Conservation (phyloP, 768 basidiomycete genomes). For the Panellus pusillus region DNA sequence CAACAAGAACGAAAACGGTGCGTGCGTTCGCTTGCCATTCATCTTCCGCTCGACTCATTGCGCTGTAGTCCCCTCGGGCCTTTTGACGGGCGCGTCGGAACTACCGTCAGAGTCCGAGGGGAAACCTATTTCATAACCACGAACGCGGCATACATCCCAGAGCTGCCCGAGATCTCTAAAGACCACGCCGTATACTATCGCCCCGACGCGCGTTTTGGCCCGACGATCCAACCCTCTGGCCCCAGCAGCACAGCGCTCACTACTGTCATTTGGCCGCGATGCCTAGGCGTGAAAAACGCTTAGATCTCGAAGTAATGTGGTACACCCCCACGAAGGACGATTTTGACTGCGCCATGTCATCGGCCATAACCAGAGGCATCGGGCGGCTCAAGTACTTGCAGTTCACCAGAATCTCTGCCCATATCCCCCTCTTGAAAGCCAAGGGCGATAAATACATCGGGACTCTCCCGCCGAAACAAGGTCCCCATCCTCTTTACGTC, state of each 20-base stretch:
- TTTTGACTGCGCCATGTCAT: background rate
- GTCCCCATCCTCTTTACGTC: background rate
- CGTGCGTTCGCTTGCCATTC: no score
- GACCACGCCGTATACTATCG: background rate
- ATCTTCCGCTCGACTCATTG: no score
- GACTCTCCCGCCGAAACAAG: background rate
- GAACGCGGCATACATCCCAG: background rate
- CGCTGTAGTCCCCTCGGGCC: background rate
- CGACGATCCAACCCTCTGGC: conserved; percentile 5
- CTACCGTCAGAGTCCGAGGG: background rate
- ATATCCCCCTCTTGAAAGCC: background rate
- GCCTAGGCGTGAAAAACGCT: background rate
- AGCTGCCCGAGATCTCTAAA: background rate
- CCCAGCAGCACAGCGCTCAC: background rate
- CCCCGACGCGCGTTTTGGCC: background rate
- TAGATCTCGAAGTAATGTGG: background rate
- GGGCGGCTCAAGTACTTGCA: background rate
- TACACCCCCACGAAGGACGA: background rate
- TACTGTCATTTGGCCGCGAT: background rate
- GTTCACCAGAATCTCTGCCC: background rate
- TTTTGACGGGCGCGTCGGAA: background rate
- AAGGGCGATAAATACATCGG: background rate
- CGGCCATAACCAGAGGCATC: background rate
- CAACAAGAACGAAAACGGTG: no score
- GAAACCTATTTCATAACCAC: background rate